Base-by-base conservation (phyloP, 805 yeast genomes). In the Suhomyces vadensis region DNA sequence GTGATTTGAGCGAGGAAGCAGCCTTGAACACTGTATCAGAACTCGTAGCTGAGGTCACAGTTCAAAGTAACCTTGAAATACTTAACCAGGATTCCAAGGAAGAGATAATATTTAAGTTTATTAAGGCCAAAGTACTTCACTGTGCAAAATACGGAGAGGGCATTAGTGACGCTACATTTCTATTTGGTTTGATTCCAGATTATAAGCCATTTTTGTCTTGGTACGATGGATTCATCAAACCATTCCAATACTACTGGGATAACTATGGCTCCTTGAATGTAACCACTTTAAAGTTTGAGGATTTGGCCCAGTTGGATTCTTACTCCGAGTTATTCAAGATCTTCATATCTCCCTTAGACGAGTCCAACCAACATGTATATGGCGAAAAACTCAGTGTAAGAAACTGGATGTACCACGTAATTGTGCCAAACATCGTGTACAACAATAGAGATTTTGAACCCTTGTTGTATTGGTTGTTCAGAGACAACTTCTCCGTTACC, bases 181-280 rank as follows among this genome's bases (percentile, higher is more conserved):
- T 65, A 5, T 49, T 52, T 14, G 25, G 23, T 7, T 13, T 47
- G 5, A 24, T 57, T 8, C 23, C 42, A 6, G 48, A 47, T 5
- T 48, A 47, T 16, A 43, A 36, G 3, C 55, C 55, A 2, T 65
- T 62, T 43, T 23, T 47, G 3, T 11, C 42, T 8, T 69, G 74
- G 73, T 48, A 47, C 23, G 17, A 45, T 6, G 71, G 69, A 1
- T n/a, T 58, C 2, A 41, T 63, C 13, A 21, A 37, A 20, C 72
- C 72, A 0, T 69, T 52, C 49, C 42, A 45, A 17, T 63, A 63
- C 48, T 69, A 56, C 46, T 58, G 65, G 60, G 54, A 48, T 14
- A 56, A 56, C 40, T 60, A 57, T 42, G 69, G 58, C 1, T 26
- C 46, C 1, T 16, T 51, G 2, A 36, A 45, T 22, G 39, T 41